A percentile compares a stretch with the other conserved stretches of the same genome.
Evolutionary conservation across 164 flowering plant genomes (phyloP).

Genomic region (Vitis riparia): DNA sequence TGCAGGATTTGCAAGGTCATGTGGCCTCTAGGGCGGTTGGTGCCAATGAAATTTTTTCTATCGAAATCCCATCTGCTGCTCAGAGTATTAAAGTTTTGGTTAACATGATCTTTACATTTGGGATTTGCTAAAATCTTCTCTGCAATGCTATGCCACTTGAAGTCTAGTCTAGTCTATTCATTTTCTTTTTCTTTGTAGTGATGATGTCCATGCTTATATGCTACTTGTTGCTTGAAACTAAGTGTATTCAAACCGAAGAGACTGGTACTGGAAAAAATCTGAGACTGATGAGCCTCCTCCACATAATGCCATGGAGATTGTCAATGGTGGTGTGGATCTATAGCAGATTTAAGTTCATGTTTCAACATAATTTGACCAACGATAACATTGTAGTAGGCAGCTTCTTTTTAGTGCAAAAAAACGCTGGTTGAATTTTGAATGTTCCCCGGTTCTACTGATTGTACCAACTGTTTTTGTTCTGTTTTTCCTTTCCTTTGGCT

Average conservation of each 20-base stretch:
- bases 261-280: slow-evolving; percentile 24
- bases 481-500: no score
- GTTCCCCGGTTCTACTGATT: no score
- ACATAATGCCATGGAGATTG: no score
- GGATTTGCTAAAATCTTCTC: slow-evolving; percentile 31
- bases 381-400: no score
- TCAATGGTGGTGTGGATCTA: no score
- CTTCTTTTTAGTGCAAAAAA: no score
- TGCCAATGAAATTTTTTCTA: slow-evolving; percentile 35
- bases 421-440: no score
- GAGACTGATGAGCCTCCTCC: no score
- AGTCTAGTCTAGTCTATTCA: slow-evolving; percentile 34
- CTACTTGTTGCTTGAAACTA: slow-evolving; percentile 30
- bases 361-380: no score
- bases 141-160: slow-evolving; percentile 27
- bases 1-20: slow-evolving; percentile 44
- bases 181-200: slow-evolving; percentile 32
- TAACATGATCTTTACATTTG: slow-evolving; percentile 42
- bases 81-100: slow-evolving; percentile 31
- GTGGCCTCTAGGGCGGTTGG: slow-evolving; percentile 52
- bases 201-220: slow-evolving; percentile 31
- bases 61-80: slow-evolving; percentile 34
- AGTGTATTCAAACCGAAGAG: slow-evolving; percentile 38
- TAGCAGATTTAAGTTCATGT: no score
- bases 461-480: no score